Base-by-base conservation (phyloP, 192 early-diverging fungal genomes). In the Backusella tarrabulga region DNA sequence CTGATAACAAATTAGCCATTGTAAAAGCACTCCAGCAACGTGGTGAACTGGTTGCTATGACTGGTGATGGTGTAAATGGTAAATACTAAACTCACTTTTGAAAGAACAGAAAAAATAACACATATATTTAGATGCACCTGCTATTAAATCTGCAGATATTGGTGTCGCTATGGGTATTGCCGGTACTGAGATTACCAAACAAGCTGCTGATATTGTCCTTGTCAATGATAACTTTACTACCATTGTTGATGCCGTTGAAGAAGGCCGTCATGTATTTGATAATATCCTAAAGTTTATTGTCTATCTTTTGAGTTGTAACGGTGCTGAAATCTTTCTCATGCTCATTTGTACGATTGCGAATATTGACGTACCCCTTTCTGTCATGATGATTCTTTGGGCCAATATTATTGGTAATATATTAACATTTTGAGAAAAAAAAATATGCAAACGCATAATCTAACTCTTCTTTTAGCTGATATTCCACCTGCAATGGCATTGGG, bases 281-380 rank as follows among this genome's bases (percentile, higher is more conserved):
- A 99, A 99, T 85, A 99, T 99, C 83, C 86, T 93, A 42, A 98
- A 98, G 88, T 99, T 99, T 73, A 93, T 99, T 75, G 91, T 99
- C 15, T 97, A 99, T 81, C 88, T 99, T 73, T 78, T 98, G 44
- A 92, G 90, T 75, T 97, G 97, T 86, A 99, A 99, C 81, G 93
- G 93, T 52, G 96, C 97, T 35, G 97, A 99, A 85, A 96, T 99
- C 72, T 92, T 97, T 76, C 83, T 98, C 74, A 92, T 96, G 87
- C 77, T 99, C 50, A 86, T 93, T 74, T 94, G 89, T 32, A 76
- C 96, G 0, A 82, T 90, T 54, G 84, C 91, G 50, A 93, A 96
- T 79, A 82, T 94, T n/a, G 90, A 92, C 1, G 79, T 94, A 36
- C 97, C 97, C 0, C 96, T 97, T 71, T 93, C 96, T 1, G 95